Evolutionary conservation across 257 asterid species (phyloP), one percentile per base, ranked within the genome.

Genomic region (Salvia hispanica): DNA sequence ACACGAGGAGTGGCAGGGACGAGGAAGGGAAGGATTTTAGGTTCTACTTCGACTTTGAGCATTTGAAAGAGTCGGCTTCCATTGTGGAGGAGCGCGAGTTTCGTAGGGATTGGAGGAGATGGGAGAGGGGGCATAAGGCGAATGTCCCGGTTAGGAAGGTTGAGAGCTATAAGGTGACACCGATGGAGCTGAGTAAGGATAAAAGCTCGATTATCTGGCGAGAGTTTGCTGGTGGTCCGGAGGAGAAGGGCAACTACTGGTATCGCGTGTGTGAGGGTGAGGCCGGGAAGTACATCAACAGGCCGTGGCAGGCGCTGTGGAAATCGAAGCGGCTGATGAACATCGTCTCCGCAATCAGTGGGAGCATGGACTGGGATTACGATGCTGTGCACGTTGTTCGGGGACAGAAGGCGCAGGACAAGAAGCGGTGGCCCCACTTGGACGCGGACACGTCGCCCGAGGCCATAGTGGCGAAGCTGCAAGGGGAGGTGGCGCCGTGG

Each of bases 341-440:
- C 63, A 91, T 94, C 57, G 98, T 94, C 36, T 74, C 99, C 1
- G 99, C 72, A 9, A 94, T 94, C 44, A 94, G 99, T 31, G 99
- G 97, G 72, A 86, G 90, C 68, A 88, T 94, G 97, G 99, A 94
- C 70, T 94, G 99, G 99, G 99, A 94, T 78, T 94, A 72, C 10
- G 97, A 94, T 62, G 96, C 96, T 2, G 96, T 86, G 16, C 99
- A 94, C 59, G 93, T 91, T 16, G 87, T 94, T 44, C 84, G 97
- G 28, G 99, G 99, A 8, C 84, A 81, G 74, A 94, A 94, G 74
- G 97, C 96, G 1, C 81, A 70, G 75, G 84, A 94, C 69, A 91
- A 84, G 73, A 70, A 63, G 71, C 76, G 85, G 0, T 94, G 99
- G 99, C 98, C 99, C 15, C 74, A 83, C 72, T 77, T 94, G 75